These are phyloP conservation scores for Aspergillus brunneoviolaceus DNA, from an alignment of 2,329 filamentous ascomycete species.

Conservation along the genomic window DNA sequence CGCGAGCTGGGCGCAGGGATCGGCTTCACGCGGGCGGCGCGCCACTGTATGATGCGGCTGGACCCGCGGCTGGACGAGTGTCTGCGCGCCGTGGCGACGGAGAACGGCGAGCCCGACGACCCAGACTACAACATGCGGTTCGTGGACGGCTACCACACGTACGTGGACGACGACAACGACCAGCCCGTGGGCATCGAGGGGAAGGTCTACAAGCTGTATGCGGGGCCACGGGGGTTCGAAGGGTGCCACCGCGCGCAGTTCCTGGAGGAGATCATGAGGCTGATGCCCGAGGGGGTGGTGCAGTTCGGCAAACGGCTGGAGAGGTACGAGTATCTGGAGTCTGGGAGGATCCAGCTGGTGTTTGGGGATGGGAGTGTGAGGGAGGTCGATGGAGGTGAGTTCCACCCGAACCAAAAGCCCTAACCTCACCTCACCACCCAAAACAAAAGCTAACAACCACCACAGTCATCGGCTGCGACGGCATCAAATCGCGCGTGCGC, in stretches of 20 bases:
- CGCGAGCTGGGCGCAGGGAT: constrained; percentile 31
- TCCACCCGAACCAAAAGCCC: no score
- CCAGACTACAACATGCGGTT: constrained; percentile 24
- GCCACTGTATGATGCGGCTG: constrained; percentile 23
- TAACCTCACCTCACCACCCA: neutral
- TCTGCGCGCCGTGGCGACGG: constrained; percentile 13
- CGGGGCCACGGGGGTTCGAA: constrained; percentile 20
- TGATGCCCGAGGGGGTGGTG: constrained; percentile 40
- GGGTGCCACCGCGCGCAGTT: constrained; percentile 43
- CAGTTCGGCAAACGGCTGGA: constrained; percentile 39
- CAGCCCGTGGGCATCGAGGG: constrained; percentile 10
- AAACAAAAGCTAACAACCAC: neutral
- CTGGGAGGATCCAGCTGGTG: constrained; percentile 28
- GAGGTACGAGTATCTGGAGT: constrained; percentile 25
- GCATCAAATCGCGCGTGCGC: constrained; percentile 60
- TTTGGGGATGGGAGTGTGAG: constrained; percentile 50
- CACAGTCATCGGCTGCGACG: constrained; percentile 59
- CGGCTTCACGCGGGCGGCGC: constrained; percentile 22
- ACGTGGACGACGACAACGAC: neutral
- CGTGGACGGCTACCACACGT: constrained; percentile 27
- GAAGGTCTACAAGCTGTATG: constrained; percentile 19
- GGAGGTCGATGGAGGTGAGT: constrained; percentile 39
- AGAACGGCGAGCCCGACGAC: constrained; percentile 11
- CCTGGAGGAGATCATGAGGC: constrained; percentile 42
- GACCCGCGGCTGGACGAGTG: constrained; percentile 17